Base-by-base conservation (phyloP, 805 yeast species). In the Spathaspora girioi region DNA sequence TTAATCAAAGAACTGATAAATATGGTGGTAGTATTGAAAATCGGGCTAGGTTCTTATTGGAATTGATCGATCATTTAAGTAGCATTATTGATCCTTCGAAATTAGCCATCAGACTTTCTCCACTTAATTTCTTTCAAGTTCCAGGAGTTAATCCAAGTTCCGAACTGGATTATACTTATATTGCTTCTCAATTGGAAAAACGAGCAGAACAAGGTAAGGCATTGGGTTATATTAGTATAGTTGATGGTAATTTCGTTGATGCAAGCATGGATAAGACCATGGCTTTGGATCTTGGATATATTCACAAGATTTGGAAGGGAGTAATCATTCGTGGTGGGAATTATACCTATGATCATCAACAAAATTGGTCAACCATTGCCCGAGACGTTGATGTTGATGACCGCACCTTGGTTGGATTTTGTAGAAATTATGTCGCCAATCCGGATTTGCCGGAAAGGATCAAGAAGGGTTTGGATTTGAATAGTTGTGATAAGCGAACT, bases 361-460 rank as follows among this genome's bases (percentile, higher is more conserved):
- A 49, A 23, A 35, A 12, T 35, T 52, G 50, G 50, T 5, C 27
- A 42, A n/a, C 20, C 1, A 47, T 52, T 42, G 50, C 18, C 26
- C 47, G 47, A 10, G 59, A 58, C 45, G 48, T 46, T 19, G 43
- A 48, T 42, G 48, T 47, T 8, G 58, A 61, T 48, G 56, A 52
- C 20, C 67, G 78, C 57, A 80, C 84, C 2, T 60, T 77, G 47
- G 64, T 77, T 55, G 79, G 69, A n/a, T 60, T 64, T 50, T 61
- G 72, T 18, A 66, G 81, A 59, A 63, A 60, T 54, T 77, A 53
- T 55, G 71, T 68, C 17, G 66, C 80, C 1, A 78, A 77, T 55
- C 81, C 81, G 8, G 80, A 77, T 58, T 64, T 77, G 27, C 67
- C 65, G 2, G 42, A 63, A 9, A 67, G 78, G 55, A 62, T 77